Conservation (phyloP, 768 basidiomycete genomes). For the Neoboletus subvelutipes region DNA sequence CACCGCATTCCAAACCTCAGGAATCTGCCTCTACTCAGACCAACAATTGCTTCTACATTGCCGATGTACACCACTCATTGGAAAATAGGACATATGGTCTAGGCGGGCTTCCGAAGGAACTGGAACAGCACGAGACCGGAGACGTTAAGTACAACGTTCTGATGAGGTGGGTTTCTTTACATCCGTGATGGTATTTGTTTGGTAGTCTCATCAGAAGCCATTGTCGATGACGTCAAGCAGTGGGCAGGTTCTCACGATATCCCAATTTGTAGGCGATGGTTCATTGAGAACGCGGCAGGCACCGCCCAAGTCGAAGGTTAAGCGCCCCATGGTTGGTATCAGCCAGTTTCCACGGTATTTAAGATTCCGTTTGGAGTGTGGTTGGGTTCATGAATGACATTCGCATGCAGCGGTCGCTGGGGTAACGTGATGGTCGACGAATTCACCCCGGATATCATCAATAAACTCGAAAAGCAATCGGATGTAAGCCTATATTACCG, state of each 20-base stretch:
- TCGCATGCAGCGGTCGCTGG: slow-evolving; percentile 10
- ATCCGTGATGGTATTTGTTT: not conserved
- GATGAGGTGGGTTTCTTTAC: not conserved
- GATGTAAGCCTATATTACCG: not conserved
- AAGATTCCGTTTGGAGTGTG: not conserved
- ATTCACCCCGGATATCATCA: slow-evolving; percentile 8
- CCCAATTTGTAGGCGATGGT: not conserved
- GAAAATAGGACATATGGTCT: not conserved
- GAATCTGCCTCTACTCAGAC: not conserved
- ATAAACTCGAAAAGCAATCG: slow-evolving; percentile 2
- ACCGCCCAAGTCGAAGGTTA: not conserved
- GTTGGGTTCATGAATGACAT: not conserved
- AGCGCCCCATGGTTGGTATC: not conserved
- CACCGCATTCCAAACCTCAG: not conserved
- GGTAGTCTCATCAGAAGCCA: not conserved
- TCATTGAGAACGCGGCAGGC: not conserved
- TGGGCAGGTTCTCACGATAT: not conserved
- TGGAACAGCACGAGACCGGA: not conserved
- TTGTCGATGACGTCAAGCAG: not conserved
- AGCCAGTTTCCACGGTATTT: slow-evolving; percentile 4
- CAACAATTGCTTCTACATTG: not conserved
- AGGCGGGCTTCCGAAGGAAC: not conserved
- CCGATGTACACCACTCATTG: not conserved
- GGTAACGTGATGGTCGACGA: slow-evolving; percentile 14
- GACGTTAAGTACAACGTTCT: not conserved